phyloP scores from a whole-genome alignment of 331 rosid species.

The Acacia concinna region DNA sequence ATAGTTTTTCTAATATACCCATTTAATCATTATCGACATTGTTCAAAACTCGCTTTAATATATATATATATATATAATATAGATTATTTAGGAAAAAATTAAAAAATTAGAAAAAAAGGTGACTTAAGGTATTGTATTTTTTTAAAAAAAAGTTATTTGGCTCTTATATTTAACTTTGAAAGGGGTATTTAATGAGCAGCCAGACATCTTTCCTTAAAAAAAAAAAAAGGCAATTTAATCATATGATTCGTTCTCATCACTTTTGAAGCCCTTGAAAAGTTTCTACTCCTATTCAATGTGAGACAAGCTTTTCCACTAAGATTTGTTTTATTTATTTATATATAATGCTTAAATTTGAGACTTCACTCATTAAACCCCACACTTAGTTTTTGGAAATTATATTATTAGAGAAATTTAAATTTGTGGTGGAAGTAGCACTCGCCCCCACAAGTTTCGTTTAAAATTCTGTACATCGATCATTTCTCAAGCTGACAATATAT shows the following conservation, averaged over 20 bases:
- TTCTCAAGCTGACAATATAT: neutral
- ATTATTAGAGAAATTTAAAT: neutral
- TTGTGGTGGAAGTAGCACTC: neutral
- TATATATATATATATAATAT: too few species aligned
- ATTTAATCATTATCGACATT: too few species aligned
- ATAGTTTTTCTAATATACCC: too few species aligned
- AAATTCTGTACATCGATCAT: neutral
- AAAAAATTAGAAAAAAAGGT: too few species aligned
- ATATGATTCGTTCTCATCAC: neutral
- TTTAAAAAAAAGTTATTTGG: too few species aligned
- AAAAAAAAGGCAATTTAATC: neutral
- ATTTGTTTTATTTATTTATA: neutral
- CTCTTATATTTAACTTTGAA: too few species aligned
- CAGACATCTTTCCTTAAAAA: too few species aligned
- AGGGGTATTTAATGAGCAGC: too few species aligned
- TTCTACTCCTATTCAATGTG: neutral
- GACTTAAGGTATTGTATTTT: too few species aligned
- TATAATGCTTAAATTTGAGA: neutral
- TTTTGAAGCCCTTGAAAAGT: neutral
- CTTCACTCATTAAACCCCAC: neutral
- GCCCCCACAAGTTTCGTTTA: conserved; percentile 23
- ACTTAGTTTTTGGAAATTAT: neutral
- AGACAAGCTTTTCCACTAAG: neutral
- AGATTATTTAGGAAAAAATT: too few species aligned
- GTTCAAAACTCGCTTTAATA: too few species aligned